Conservation (phyloP, 768 basidiomycete genomes). For the Brasilioporus rufonigricans region DNA sequence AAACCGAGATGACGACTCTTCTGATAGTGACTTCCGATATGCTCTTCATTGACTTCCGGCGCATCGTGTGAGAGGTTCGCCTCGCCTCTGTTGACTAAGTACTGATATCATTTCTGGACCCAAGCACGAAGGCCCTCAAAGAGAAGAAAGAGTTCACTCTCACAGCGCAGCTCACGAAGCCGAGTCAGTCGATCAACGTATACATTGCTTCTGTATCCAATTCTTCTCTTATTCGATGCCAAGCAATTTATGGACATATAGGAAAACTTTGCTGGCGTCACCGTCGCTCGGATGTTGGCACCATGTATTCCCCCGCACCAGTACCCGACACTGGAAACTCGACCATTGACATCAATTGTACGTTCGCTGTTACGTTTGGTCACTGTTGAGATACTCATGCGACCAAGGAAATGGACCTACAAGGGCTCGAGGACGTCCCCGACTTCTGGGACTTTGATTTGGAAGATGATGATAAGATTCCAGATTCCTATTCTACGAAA, state of each 20-base stretch:
- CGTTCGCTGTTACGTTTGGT: constrained; percentile 6
- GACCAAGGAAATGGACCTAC: constrained; percentile 60
- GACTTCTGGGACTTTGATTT: constrained; percentile 61
- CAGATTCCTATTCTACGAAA: constrained; percentile 31
- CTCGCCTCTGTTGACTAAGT: background rate
- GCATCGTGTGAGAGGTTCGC: constrained; percentile 57
- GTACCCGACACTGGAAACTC: constrained; percentile 70
- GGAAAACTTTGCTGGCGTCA: constrained; percentile 75
- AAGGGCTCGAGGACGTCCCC: constrained; percentile 63
- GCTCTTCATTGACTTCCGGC: constrained; percentile 74
- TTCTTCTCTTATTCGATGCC: constrained; percentile 5
- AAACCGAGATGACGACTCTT: constrained; percentile 64
- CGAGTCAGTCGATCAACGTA: constrained; percentile 67
- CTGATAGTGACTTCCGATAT: constrained; percentile 74
- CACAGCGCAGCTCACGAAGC: constrained; percentile 59
- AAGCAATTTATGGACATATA: constrained; percentile 30
- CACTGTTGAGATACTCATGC: constrained; percentile 3
- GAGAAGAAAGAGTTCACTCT: constrained; percentile 60
- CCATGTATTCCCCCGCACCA: constrained; percentile 51
- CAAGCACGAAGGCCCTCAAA: constrained; percentile 67
- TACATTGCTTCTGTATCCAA: constrained; percentile 57
- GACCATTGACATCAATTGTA: constrained; percentile 63
- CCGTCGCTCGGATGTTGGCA: constrained; percentile 50
- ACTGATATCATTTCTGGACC: constrained; percentile 5
- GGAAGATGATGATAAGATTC: constrained; percentile 27